Percentiles rank a stretch among this genome's conserved stretches.
Conservation (phyloP, 2,329 filamentous ascomycete genomes). For the Ascosphaera apis region DNA sequence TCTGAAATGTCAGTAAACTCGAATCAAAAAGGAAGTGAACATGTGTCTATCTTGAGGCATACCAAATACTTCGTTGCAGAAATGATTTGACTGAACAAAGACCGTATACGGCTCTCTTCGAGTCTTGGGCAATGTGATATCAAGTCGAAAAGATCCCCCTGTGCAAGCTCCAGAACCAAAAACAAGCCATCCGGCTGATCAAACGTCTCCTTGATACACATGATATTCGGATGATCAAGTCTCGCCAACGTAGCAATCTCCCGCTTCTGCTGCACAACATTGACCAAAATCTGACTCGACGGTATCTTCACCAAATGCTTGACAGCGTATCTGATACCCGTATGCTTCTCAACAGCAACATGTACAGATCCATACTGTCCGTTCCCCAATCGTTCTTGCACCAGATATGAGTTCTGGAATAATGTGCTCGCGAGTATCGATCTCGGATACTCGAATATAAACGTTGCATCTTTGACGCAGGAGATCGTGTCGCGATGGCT, state of each 20-base stretch:
- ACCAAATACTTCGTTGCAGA: conserved; percentile 89
- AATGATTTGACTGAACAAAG: conserved; percentile 76
- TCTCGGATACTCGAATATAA: conserved; percentile 76
- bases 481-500: conserved; percentile 79
- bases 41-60: too few relatives aligned
- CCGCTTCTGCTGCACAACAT: conserved; percentile 17
- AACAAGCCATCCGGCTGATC: conserved; percentile 81
- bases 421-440: conserved; percentile 25
- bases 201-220: conserved; percentile 88
- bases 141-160: conserved; percentile 89
- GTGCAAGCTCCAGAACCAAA: conserved; percentile 72
- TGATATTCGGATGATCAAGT: conserved; percentile 80
- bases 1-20: too few relatives aligned
- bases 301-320: conserved; percentile 69
- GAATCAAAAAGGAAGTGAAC: too few relatives aligned
- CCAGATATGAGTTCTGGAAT: neutral
- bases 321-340: conserved; percentile 65
- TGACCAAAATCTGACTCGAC: neutral
- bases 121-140: conserved; percentile 83
- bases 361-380: conserved; percentile 92
- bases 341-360: conserved; percentile 65
- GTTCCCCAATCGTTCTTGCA: conserved; percentile 48
- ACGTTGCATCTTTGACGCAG: conserved; percentile 62
- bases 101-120: conserved; percentile 59
- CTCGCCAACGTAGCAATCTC: conserved; percentile 94